These are phyloP conservation scores for Xylariales sp. DNA, from an alignment of 2,329 filamentous ascomycete species.

Conservation along the genomic window DNA sequence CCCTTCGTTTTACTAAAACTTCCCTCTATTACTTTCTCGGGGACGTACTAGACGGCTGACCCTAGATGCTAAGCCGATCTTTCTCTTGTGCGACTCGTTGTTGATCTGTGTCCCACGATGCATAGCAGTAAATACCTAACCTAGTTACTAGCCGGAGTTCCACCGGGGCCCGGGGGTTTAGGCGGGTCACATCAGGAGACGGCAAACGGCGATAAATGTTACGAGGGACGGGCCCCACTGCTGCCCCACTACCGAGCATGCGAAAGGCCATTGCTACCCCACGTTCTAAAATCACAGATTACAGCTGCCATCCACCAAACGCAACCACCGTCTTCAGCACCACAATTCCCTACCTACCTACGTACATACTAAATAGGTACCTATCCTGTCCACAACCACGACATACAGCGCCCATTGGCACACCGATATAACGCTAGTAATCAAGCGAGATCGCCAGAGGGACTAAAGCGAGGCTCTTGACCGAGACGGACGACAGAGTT, in stretches of 20 bases:
- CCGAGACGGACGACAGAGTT: not conserved
- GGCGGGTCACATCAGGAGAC: not conserved
- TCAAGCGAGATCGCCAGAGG: not conserved
- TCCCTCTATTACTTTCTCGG: no score
- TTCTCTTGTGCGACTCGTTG: no score
- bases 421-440: not conserved
- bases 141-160: not conserved
- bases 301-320: slow-evolving; percentile 8
- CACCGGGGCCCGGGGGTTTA: not conserved
- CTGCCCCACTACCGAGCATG: slow-evolving; percentile 19
- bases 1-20: no score
- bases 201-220: slow-evolving; percentile 3
- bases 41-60: no score
- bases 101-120: no score
- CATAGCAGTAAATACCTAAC: no score
- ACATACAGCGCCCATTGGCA: not conserved
- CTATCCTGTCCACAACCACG: slow-evolving; percentile 1
- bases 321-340: not conserved
- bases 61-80: no score
- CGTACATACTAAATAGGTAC: no score
- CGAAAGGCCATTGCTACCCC: slow-evolving; percentile 20
- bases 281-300: slow-evolving; percentile 26
- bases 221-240: not conserved
- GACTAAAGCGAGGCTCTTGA: not conserved
- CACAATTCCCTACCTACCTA: not conserved